These are phyloP conservation scores for Prunus kanzakura DNA, from an alignment of 306 rosid genomes.

Conservation along the genomic window DNA sequence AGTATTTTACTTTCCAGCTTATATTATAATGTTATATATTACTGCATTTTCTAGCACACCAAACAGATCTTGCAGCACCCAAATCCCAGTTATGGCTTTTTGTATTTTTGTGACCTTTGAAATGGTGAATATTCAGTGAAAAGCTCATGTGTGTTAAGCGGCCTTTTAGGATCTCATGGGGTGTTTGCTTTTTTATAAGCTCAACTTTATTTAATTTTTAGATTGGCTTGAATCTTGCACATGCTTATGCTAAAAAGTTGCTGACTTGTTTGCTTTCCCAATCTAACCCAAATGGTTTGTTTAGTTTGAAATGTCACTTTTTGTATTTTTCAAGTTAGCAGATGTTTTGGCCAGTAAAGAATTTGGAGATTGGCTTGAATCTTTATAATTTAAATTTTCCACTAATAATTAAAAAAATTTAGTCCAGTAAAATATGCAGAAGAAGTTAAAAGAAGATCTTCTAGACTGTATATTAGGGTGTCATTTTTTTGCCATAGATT, in stretches of 20 bases:
- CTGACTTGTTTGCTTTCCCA: conserved; percentile 9
- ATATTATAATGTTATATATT: neutral
- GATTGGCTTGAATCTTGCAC: neutral
- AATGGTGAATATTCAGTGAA: conserved; percentile 7
- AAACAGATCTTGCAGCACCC: conserved; percentile 16
- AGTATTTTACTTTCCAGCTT: neutral
- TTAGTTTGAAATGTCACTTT: neutral
- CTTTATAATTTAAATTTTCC: neutral
- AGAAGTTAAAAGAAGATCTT: conserved; percentile 10
- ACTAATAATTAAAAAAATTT: neutral
- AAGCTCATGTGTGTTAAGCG: conserved; percentile 59
- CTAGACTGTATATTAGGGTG: neutral
- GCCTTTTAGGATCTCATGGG: conserved; percentile 60
- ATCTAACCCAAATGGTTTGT: neutral
- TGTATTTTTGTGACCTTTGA: neutral
- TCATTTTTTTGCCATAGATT: neutral
- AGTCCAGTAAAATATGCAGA: neutral
- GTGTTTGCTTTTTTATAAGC: conserved; percentile 24
- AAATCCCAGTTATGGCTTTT: neutral
- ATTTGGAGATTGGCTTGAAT: neutral
- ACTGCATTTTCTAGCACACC: conserved; percentile 8
- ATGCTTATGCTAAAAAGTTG: neutral
- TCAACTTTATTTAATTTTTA: conserved; percentile 11
- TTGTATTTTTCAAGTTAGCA: conserved; percentile 2
- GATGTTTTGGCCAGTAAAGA: neutral